Conservation (phyloP, 2,329 filamentous ascomycete species). For the Talaromyces islandicus region DNA sequence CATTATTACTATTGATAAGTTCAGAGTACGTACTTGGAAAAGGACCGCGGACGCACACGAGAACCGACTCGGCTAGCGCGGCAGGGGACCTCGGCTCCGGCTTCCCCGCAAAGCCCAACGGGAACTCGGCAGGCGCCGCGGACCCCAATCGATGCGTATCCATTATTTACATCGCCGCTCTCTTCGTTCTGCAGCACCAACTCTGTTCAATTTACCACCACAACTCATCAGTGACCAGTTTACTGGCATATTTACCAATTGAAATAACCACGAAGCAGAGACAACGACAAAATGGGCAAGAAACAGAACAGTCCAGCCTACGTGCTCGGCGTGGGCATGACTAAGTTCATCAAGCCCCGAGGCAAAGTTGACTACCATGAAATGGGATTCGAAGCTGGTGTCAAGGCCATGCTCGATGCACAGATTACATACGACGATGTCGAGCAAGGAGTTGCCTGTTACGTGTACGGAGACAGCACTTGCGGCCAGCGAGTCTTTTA, state of each 20-base stretch:
- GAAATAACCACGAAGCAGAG: not conserved
- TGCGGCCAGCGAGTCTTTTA: conserved; percentile 97
- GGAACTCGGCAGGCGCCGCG: not conserved
- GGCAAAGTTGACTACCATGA: conserved; percentile 93
- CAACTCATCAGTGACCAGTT: not conserved
- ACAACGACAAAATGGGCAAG: conserved; percentile 41
- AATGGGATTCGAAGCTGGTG: conserved; percentile 83
- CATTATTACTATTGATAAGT: not conserved
- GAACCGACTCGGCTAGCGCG: not conserved
- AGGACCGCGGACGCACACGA: not conserved
- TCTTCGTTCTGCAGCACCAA: not conserved
- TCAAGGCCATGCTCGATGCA: conserved; percentile 70
- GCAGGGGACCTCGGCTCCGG: conserved; percentile 2
- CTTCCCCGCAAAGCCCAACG: conserved; percentile 6
- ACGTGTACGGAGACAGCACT: conserved; percentile 93
- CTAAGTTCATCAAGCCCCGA: conserved; percentile 96
- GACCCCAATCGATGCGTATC: not conserved
- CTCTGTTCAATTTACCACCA: not conserved
- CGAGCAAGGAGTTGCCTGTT: conserved; percentile 92
- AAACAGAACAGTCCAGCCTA: conserved; percentile 58
- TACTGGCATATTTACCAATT: not conserved
- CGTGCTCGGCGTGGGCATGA: conserved; percentile 96
- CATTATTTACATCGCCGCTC: not conserved
- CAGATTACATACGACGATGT: conserved; percentile 96
- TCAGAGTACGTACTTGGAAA: too few species aligned